Evolutionary conservation across 1,284 basidiomycete species (phyloP), one percentile per base, ranked within the genome.

Genomic region (Xerocomus amazonicus): DNA sequence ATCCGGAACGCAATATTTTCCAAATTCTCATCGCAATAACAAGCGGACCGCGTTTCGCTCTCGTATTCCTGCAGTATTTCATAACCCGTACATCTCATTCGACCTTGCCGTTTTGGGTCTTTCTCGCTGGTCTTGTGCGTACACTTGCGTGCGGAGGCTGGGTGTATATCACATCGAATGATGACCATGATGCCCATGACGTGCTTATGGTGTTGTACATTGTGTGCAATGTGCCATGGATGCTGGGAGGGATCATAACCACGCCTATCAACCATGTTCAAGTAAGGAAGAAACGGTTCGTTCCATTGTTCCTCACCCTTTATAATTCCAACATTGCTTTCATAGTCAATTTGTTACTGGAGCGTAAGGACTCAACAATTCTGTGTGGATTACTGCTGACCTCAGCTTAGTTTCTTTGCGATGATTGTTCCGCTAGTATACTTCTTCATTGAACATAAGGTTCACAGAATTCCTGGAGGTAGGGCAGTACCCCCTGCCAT

Each of bases 11-110:
- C 52, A 92, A 87, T 55, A 67, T 92, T 40, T 97, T 97, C 63
- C 94, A 97, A 59, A 83, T 96, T 43, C 73, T 95, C 42, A 95
- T 97, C 58, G 94, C 94, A 12, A 67, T 95, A 32, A 88, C 85
- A 37, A 83, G 90, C 43, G 87, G 91, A 7, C 93, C 92, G 0
- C 84, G 94, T 4, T 86, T 97, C 61, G 75, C 80, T 8, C 76
- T 95, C 26, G 80, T 95, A 28, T 73, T 80, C 19, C 70, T 92
- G 17, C 86, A 90, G 59, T 92, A 87, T 67, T 78, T 84, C 51
- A 68, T 87, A 23, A 77, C 81, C 40, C 73, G 76, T 32, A 65
- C 73, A 1, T 46, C 65, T 9, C 58, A 62, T 23, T 79, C 79
- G 16, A 70, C 59, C 36, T 66, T 81, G n/a, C 75, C 87, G 0